Base-by-base conservation (phyloP, 306 rosid genomes). In the Potentilla sterilis region DNA sequence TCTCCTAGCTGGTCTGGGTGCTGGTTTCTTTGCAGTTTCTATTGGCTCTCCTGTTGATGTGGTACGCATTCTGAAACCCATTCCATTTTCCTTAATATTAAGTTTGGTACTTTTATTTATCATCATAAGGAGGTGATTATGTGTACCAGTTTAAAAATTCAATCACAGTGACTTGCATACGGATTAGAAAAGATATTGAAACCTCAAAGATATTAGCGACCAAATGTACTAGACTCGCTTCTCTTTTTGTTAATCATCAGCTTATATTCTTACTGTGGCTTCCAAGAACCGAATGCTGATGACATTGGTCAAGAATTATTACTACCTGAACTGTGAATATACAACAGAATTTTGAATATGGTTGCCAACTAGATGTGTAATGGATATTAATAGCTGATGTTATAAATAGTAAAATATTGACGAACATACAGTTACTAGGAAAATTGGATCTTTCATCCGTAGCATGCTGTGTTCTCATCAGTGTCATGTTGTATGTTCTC, bases 1-100 rank as follows among this genome's bases (percentile, higher is more conserved):
- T 74, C 87, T 96, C 73, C 89, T 96, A 35, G 99, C 99, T 79
- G 97, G 99, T 86, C 81, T 89, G 87, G 98, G 93, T 78, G 97
- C 99, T 12, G 99, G 99, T 77, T 87, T 96, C 67, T 92, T 96
- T 82, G 99, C 99, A 22, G 97, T 92, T 75, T 90, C 86, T 75
- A 81, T 96, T 71, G 99, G 99, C 79, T 96, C 99, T 79, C 99
- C 99, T 3, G 96, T 92, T 83, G 99, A 96, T 77, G 97, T 96
- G 96, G 99, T 96, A 95, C 58, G 92, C 47, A 52, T 75, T 79
- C 67, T 79, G 34, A 49, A 71, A n/a, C 52, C 67, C 32, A 42
- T 5, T 24, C 28, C 28, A 28, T 28, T 28, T 28, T 3, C 7
- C 49, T 16, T 62, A 35, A n/a, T 0, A 37, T 12, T n/a, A 52